Percentiles rank a stretch among this genome's conserved stretches.
phyloP scores from a whole-genome alignment of 768 basidiomycete species.

The Rhizopogon roseolus region DNA sequence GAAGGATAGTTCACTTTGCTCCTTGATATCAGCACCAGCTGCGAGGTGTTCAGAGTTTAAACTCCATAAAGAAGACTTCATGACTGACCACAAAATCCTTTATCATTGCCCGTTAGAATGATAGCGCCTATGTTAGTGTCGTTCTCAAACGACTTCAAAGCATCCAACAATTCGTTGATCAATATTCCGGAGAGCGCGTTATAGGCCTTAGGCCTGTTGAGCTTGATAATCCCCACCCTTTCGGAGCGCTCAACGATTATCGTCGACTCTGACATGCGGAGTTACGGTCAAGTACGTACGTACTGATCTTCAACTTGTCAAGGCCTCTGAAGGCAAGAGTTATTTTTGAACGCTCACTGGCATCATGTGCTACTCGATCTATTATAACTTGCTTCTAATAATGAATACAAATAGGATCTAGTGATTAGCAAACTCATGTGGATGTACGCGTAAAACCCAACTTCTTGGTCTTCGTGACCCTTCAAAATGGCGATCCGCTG shows the following conservation, averaged over 20 bases:
- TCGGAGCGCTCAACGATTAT: conserved; percentile 16
- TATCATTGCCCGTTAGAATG: conserved; percentile 87
- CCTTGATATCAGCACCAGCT: conserved; percentile 98
- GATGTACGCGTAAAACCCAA: too few species aligned
- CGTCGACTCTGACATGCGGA: conserved; percentile 17
- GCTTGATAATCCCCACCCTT: conserved; percentile 53
- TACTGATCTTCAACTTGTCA: too few species aligned
- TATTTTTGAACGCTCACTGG: background rate
- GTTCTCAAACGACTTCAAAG: conserved; percentile 59
- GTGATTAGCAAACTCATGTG: too few species aligned
- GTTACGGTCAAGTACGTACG: background rate
- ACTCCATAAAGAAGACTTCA: background rate
- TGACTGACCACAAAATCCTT: conserved; percentile 52
- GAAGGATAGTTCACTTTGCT: conserved; percentile 86
- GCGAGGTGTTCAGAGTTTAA: background rate
- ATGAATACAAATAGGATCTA: too few species aligned
- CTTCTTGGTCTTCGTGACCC: too few species aligned
- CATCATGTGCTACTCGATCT: too few species aligned
- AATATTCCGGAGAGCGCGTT: conserved; percentile 82
- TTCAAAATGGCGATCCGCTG: too few species aligned
- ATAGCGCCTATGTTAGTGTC: conserved; percentile 75
- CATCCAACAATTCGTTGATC: conserved; percentile 75
- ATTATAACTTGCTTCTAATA: too few species aligned
- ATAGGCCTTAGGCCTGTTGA: conserved; percentile 82
- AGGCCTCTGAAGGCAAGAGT: background rate